These are phyloP conservation scores for Psophocarpus tetragonolobus DNA, from an alignment of 306 rosid species.

Conservation along the genomic window DNA sequence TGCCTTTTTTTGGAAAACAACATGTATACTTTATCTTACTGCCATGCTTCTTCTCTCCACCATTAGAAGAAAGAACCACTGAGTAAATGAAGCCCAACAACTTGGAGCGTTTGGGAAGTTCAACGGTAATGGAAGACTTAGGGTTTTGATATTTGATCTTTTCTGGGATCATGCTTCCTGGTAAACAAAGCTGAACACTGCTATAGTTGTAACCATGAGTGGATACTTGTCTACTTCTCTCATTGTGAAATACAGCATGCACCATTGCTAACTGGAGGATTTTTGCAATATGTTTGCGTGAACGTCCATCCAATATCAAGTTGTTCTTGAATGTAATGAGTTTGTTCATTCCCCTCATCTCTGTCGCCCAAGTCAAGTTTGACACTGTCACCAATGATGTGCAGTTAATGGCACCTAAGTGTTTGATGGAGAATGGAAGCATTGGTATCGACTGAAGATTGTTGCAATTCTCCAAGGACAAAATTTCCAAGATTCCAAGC, in stretches of 20 bases:
- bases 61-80: too few species aligned
- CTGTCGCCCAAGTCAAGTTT: too few species aligned
- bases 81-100: too few species aligned
- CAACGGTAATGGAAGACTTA: too few species aligned
- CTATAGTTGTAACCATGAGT: background rate
- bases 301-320: background rate
- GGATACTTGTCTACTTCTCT: too few species aligned
- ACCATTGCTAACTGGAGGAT: background rate
- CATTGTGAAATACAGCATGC: background rate
- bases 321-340: background rate
- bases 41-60: too few species aligned
- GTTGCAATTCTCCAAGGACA: background rate
- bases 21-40: too few species aligned
- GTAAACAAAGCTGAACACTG: background rate
- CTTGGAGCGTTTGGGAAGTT: too few species aligned
- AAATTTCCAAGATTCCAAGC: background rate
- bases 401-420: slow-evolving; percentile 32
- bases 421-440: slow-evolving; percentile 17
- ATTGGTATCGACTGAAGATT: slow-evolving; percentile 20
- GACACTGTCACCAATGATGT: slow-evolving; percentile 2
- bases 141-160: background rate
- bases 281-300: background rate
- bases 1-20: too few species aligned
- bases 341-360: too few species aligned
- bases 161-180: background rate